Base-by-base conservation (phyloP, 192 early-diverging fungal species). In the Backusella tuberculispora region DNA sequence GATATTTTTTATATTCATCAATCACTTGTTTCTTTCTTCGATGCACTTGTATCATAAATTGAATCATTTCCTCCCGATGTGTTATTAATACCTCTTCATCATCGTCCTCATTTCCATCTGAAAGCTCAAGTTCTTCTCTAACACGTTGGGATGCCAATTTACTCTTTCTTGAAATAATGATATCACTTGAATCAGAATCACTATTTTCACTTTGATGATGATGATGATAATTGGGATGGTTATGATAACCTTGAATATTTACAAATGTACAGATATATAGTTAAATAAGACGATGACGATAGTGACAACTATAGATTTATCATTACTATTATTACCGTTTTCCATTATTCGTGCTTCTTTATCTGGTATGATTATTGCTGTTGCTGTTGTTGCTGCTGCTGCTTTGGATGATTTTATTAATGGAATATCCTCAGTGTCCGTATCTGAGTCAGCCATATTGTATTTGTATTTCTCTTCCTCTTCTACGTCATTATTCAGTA, bases 21-120 rank as follows among this genome's bases (percentile, higher is more conserved):
- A 85, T 73, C 6, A 76, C 76, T 29, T 73, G 74, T 47, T 82
- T 78, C 8, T 63, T 69, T 42, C 84, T 69, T 21, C 74, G 71
- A 60, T 82, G 76, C 10, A 85, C 45, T 13, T 79, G 66, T 7
- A 83, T 69, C 84, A 85, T 85, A 47, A 82, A 85, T 44, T 83
- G 71, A 0, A 84, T 74, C 21, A 85, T 71, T 7, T 74, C 74
- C 13, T 78, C 70, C n/a, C 60, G 69, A 43, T 81, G 75, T n/a
- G 48, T 63, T 42, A 72, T n/a, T 9, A 79, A 19, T 21, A 77
- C 24, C 37, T 72, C 80, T 2, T 73, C 70, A 5, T 80, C 74
- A 3, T 78, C 70, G 10, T 80, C 74, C 3, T 78, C 74, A 17
- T 75, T 66, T 26, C 53, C 76, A 10, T 73, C 81, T 6, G 66